A percentile compares a stretch with the other conserved stretches of the same genome.
Evolutionary conservation across 1,139 yeast species (phyloP).

Genomic region (Taiozyma onychis): DNA sequence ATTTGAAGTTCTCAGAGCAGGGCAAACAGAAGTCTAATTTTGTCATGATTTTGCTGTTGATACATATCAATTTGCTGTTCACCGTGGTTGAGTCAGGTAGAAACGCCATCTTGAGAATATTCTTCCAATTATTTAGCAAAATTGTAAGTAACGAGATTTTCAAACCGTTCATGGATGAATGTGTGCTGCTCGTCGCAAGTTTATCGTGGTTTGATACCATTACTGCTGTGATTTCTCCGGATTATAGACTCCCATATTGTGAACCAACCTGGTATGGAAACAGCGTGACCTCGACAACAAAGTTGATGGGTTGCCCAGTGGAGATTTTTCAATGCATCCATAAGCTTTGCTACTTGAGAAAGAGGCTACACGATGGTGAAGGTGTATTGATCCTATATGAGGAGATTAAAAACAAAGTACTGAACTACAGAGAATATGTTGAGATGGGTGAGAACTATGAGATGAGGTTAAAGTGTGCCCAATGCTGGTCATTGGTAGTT

Average conservation of each 20-base stretch:
- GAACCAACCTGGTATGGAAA: slow-evolving; percentile 46
- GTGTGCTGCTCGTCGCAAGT: slow-evolving; percentile 40
- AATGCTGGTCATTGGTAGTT: slow-evolving; percentile 48
- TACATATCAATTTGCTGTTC: slow-evolving; percentile 46
- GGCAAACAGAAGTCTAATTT: slow-evolving; percentile 37
- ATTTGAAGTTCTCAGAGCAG: slow-evolving; percentile 29
- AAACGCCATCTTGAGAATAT: slow-evolving; percentile 42
- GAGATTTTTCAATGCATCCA: slow-evolving; percentile 42
- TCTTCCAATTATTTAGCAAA: slow-evolving; percentile 43
- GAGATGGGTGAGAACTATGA: slow-evolving; percentile 29
- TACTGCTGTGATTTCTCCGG: slow-evolving; percentile 48
- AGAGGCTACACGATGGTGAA: slow-evolving; percentile 18
- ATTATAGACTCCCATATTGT: slow-evolving; percentile 46
- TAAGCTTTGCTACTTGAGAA: slow-evolving; percentile 37
- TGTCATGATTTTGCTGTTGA: slow-evolving; percentile 43
- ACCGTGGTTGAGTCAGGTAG: slow-evolving; percentile 48
- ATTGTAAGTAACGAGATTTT: slow-evolving; percentile 39
- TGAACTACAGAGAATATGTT: slow-evolving; percentile 44
- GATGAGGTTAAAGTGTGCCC: slow-evolving; percentile 41
- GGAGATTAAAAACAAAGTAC: slow-evolving; percentile 27
- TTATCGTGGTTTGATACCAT: slow-evolving; percentile 54
- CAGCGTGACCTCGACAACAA: slow-evolving; percentile 39
- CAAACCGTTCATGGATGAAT: slow-evolving; percentile 36
- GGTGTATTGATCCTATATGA: background rate
- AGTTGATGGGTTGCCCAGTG: slow-evolving; percentile 55